These are phyloP conservation scores for Malassezia yamatoensis DNA, from an alignment of 1,284 basidiomycete species.

Conservation along the genomic window DNA sequence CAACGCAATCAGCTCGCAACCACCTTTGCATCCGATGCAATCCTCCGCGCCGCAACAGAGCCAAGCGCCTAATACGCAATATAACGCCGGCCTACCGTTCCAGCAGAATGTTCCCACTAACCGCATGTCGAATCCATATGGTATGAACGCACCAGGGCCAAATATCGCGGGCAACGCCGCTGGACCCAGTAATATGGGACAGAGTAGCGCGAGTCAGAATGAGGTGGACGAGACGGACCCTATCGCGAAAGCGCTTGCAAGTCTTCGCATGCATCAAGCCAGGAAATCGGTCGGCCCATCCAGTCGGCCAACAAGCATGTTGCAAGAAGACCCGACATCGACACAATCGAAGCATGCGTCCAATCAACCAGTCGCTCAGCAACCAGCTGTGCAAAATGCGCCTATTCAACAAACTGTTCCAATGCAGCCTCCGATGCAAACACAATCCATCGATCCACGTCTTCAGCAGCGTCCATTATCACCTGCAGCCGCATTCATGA, in stretches of 20 bases:
- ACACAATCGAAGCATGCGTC: background rate
- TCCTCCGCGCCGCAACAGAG: background rate
- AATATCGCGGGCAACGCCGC: too few relatives aligned
- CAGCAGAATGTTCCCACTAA: background rate
- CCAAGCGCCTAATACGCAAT: background rate
- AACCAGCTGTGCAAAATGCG: background rate
- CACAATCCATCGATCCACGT: slow-evolving; percentile 19
- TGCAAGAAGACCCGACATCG: slow-evolving; percentile 5
- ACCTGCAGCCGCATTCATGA: slow-evolving; percentile 65
- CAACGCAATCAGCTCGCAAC: too few relatives aligned
- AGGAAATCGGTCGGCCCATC: slow-evolving; percentile 27
- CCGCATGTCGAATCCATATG: too few relatives aligned
- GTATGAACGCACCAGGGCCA: too few relatives aligned
- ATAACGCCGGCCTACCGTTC: background rate
- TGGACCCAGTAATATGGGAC: too few relatives aligned
- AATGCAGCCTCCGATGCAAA: background rate
- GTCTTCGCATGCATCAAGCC: slow-evolving; percentile 50
- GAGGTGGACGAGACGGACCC: slow-evolving; percentile 53
- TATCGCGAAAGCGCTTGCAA: slow-evolving; percentile 61
- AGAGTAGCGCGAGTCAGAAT: too few relatives aligned
- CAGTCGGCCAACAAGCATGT: slow-evolving; percentile 23
- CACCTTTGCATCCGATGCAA: too few relatives aligned
- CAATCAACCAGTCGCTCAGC: background rate
- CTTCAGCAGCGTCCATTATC: slow-evolving; percentile 54
- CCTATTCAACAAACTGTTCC: background rate